Evolutionary conservation across 176 grass and related monocot species (phyloP).

Genomic region (Oropetium thomaeum): DNA sequence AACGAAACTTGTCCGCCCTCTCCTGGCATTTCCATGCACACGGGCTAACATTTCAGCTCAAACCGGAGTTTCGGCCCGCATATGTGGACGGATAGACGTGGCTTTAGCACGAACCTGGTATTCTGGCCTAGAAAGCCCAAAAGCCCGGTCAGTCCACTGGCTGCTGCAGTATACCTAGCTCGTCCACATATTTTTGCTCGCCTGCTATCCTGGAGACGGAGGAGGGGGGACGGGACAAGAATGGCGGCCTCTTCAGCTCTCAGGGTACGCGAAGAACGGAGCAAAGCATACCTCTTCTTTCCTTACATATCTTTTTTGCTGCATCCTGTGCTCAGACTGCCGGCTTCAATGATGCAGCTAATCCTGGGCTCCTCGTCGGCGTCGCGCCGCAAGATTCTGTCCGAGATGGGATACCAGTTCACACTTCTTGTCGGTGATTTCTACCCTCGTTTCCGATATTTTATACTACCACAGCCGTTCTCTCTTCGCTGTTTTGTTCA

Average conservation of each 20-base stretch:
- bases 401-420: conserved; percentile 93
- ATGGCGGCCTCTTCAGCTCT: conserved; percentile 51
- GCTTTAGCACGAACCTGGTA: too few species aligned
- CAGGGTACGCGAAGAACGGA: conserved; percentile 31
- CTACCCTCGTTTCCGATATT: not conserved
- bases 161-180: not conserved
- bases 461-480: not conserved
- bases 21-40: too few species aligned
- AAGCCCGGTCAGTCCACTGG: not conserved
- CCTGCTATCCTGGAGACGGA: conserved; percentile 11
- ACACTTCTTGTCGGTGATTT: conserved; percentile 55
- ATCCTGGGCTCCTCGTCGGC: conserved; percentile 83
- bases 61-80: too few species aligned
- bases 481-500: not conserved
- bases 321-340: conserved; percentile 3
- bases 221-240: not conserved
- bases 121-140: too few species aligned
- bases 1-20: too few species aligned
- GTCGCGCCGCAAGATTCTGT: conserved; percentile 80
- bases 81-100: too few species aligned
- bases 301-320: not conserved
- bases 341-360: conserved; percentile 44
- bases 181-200: not conserved
- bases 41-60: too few species aligned
- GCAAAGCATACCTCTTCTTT: not conserved